These are phyloP conservation scores for Alternaria postmessia DNA, from an alignment of 2,329 filamentous ascomycete genomes.

Conservation along the genomic window DNA sequence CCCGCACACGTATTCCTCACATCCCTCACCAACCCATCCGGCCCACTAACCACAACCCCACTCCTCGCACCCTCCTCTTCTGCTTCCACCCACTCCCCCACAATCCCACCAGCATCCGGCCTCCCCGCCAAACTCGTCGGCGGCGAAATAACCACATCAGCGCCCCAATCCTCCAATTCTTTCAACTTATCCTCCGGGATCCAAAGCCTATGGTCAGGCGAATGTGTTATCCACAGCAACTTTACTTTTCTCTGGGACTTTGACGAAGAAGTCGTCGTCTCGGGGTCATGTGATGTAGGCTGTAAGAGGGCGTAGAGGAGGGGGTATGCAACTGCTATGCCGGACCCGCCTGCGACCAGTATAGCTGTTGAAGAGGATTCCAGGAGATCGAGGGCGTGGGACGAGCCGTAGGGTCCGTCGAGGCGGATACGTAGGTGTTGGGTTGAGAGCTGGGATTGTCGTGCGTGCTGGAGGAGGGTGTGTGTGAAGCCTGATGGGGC, in stretches of 20 bases:
- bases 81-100: slow-evolving; percentile 50
- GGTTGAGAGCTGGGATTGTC: slow-evolving; percentile 54
- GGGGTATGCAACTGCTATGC: slow-evolving; percentile 71
- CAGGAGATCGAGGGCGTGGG: slow-evolving; percentile 63
- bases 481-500: slow-evolving; percentile 63
- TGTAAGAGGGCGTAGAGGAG: slow-evolving; percentile 62
- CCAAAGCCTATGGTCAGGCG: slow-evolving; percentile 63
- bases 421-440: slow-evolving; percentile 59
- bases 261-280: no score
- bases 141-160: slow-evolving; percentile 63
- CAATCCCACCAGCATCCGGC: slow-evolving; percentile 59
- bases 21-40: slow-evolving; percentile 67
- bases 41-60: slow-evolving; percentile 68
- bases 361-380: slow-evolving; percentile 60
- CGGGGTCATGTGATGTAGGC: slow-evolving; percentile 19
- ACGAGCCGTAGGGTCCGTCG: slow-evolving; percentile 72
- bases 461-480: slow-evolving; percentile 63
- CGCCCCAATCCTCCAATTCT: slow-evolving; percentile 59
- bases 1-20: slow-evolving; percentile 67
- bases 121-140: slow-evolving; percentile 63
- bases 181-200: slow-evolving; percentile 59
- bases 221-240: slow-evolving; percentile 68
- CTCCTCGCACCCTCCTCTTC: slow-evolving; percentile 52
- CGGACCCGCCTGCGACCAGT: slow-evolving; percentile 69
- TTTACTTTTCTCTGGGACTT: no score